phyloP scores from a whole-genome alignment of 352 stramenopile genomes.

The Globisporangium solare region DNA sequence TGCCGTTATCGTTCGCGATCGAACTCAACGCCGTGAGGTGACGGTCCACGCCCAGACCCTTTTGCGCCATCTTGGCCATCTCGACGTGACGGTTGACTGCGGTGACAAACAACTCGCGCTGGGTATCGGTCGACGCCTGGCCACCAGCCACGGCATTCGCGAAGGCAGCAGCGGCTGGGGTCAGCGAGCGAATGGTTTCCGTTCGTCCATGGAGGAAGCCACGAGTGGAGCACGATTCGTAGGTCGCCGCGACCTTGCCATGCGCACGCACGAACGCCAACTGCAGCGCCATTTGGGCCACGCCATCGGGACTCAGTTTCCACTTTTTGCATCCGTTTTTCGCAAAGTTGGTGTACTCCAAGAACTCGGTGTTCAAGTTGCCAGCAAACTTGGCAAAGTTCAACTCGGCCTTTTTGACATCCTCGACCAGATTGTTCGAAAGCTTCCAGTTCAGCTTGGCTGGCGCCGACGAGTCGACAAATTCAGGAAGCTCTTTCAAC shows the following conservation, averaged over 20 bases:
- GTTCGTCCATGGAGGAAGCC: conserved; percentile 89
- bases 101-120: conserved; percentile 60
- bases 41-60: conserved; percentile 83
- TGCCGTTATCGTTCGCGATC: conserved; percentile 51
- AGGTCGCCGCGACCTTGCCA: conserved; percentile 72
- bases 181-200: conserved; percentile 89
- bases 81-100: conserved; percentile 84
- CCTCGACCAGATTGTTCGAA: conserved; percentile 67
- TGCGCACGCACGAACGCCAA: conserved; percentile 84
- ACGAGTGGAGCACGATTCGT: conserved; percentile 92
- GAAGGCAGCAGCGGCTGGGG: conserved; percentile 66
- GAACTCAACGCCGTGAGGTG: conserved; percentile 81
- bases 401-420: conserved; percentile 65
- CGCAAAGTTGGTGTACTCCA: conserved; percentile 85
- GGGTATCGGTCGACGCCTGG: conserved; percentile 28
- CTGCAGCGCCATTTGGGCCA: conserved; percentile 91
- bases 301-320: conserved; percentile 88
- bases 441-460: conserved; percentile 68
- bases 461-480: conserved; percentile 34
- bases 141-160: conserved; percentile 50
- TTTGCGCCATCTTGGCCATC: conserved; percentile 87
- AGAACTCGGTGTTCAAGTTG: conserved; percentile 73
- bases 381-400: conserved; percentile 59
- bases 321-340: conserved; percentile 90
- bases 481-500: conserved; percentile 62